Evolutionary conservation across 257 asterid species (phyloP), one percentile per base, ranked within the genome.

Genomic region (Fraxinus pennsylvanica): DNA sequence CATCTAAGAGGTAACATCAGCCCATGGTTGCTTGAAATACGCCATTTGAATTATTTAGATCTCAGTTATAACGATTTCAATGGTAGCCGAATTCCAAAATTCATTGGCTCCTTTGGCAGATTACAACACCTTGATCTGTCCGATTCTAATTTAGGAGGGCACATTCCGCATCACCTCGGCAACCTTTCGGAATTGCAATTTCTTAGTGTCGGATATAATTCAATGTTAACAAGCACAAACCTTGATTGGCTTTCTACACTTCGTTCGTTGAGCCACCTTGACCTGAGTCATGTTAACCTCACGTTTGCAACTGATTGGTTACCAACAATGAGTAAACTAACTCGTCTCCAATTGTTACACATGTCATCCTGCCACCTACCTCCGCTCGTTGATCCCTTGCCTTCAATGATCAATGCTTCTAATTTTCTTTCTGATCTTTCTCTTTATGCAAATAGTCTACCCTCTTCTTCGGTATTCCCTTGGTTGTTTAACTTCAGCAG

Each of bases 401-500:
- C 27, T 38, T 27, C 35, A 5, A 50, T 17, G 61, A 3, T 17
- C 57, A 52, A 25, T 41, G 36, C 68, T 9, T 75, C 54, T 14
- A 12, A 1, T 29, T 67, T 71, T 29, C 81, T 76, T 75, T 15
- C 78, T 39, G 19, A 30, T 30, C 33, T 30, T 2, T 30, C 33
- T 30, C 33, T 30, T 30, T 0, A 1, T 19, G 4, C 4, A 1
- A 78, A n/a, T 74, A 5, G 22, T 27, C 72, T 80, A 43, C 38
- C 8, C 12, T 63, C 38, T 68, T 25, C 10, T 38, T 72, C 73
- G 21, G 50, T 22, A 54, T 36, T 43, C 17, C 19, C 12, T 27
- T 77, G 82, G 82, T 5, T 84, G 45, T 81, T 81, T 33, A 78
- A 81, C 71, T 74, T 72, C 0, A 80, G 73, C 54, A 35, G 47